These are phyloP conservation scores for Fusarium verrucosum DNA, from an alignment of 2,329 filamentous ascomycete species.

Conservation along the genomic window DNA sequence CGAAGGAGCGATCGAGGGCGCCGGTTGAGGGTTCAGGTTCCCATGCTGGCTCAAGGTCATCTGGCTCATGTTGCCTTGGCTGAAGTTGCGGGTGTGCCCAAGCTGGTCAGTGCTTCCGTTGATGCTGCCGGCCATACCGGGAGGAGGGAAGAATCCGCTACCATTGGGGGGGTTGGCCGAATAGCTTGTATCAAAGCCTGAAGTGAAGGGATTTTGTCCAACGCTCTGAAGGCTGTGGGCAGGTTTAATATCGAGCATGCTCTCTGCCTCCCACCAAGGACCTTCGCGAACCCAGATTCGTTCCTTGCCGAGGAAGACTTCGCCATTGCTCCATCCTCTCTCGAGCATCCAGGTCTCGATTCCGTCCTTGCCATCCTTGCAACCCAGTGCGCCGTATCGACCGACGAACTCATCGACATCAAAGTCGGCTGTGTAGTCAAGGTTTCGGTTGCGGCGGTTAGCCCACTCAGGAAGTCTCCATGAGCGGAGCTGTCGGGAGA, in stretches of 20 bases:
- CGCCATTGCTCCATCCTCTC: conserved; percentile 97
- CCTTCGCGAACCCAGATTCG: conserved; percentile 94
- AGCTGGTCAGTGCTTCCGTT: conserved; percentile 79
- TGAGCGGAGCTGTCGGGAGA: conserved; percentile 90
- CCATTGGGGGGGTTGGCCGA: conserved; percentile 71
- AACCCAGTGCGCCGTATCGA: conserved; percentile 84
- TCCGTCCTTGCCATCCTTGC: conserved; percentile 88
- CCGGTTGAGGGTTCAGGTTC: conserved; percentile 48
- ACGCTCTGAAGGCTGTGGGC: conserved; percentile 56
- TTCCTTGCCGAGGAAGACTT: conserved; percentile 89
- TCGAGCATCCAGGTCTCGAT: conserved; percentile 95
- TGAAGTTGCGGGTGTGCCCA: conserved; percentile 66
- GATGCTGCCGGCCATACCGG: conserved; percentile 67
- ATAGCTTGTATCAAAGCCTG: conserved; percentile 74
- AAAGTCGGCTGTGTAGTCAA: conserved; percentile 97
- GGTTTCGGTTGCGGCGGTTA: conserved; percentile 86
- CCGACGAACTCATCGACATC: conserved; percentile 91
- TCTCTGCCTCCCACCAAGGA: conserved; percentile 98
- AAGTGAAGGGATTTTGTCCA: conserved; percentile 58
- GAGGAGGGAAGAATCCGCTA: conserved; percentile 75
- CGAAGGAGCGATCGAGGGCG: conserved; percentile 69
- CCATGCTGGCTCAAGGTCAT: conserved; percentile 56
- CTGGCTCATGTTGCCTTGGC: conserved; percentile 66
- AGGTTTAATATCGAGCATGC: conserved; percentile 89
- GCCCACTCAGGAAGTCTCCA: conserved; percentile 98